phyloP scores from a whole-genome alignment of 257 asterid genomes.

The Solanum microdontum region DNA sequence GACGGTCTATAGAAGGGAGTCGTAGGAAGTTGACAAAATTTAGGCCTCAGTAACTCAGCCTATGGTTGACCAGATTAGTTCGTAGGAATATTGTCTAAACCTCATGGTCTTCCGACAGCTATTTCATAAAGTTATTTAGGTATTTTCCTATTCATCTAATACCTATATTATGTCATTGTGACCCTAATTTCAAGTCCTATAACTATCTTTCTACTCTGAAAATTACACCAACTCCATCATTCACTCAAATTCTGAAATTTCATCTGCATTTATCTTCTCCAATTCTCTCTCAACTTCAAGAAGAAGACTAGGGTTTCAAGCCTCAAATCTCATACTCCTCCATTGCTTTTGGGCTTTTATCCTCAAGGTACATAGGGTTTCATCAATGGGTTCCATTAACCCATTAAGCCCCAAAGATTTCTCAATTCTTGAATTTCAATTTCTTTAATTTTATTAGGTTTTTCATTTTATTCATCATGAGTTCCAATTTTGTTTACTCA shows the following conservation, averaged over 20 bases:
- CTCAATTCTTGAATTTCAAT: not conserved
- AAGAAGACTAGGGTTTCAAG: not conserved
- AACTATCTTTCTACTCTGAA: too few relatives aligned
- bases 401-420: too few relatives aligned
- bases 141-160: not conserved
- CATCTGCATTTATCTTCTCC: not conserved
- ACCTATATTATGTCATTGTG: too few relatives aligned
- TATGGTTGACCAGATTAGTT: not conserved
- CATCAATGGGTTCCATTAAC: too few relatives aligned
- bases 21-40: too few relatives aligned
- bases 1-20: too few relatives aligned
- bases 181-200: too few relatives aligned
- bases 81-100: not conserved
- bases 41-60: not conserved
- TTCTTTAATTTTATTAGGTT: too few relatives aligned
- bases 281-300: not conserved
- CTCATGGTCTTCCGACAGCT: not conserved
- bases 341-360: not conserved
- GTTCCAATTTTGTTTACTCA: too few relatives aligned
- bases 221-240: not conserved
- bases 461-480: too few relatives aligned
- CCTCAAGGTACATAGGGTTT: not conserved
- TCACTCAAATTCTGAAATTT: too few relatives aligned
- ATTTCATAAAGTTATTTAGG: not conserved
- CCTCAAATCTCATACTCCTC: not conserved